Evolutionary conservation across 345 rosid species (phyloP), one percentile per base, ranked within the genome.

Genomic region (Clarkia xantiana): DNA sequence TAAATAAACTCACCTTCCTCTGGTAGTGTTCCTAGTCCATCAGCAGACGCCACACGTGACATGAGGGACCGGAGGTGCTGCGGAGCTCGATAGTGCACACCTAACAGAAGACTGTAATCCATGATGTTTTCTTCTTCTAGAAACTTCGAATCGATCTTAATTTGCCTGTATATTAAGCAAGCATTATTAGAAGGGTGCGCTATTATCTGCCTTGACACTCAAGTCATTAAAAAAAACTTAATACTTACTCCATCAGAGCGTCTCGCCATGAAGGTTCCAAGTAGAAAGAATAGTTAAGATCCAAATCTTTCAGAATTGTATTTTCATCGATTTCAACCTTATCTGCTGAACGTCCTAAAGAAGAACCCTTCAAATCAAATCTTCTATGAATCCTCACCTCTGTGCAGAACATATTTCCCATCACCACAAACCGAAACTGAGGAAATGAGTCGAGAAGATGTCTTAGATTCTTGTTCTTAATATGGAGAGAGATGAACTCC

Each of bases 381-480:
- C 98, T 78, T 56, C 98, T 66, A 53, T 91, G 98, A 53, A 91
- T 91, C 70, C 94, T 78, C 53, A 91, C 59, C 67, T 86, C 98
- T 49, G 96, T 91, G 77, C 86, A 91, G 84, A 91, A 86, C 98
- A 91, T 81, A 57, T 91, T 91, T 51, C 98, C 96, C 98, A 91
- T 91, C 72, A 91, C 96, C 55, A 91, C 98, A 63, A 86, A 91
- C 36, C 96, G 93, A 63, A 91, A 91, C 96, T 91, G 89, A 76
- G 18, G 45, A 50, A 69, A 42, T 45, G 44, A 65, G 56, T 23
- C 36, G 7, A 29, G 36, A 45, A 49, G 23, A 49, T 29, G 53
- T 10, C 16, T 49, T 9, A 34, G 41, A 29, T 49, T 49, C 42
- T 22, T 10, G 34, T 29, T 29, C 36, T 5, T 2, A 29, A 29